Evolutionary conservation across 805 yeast species (phyloP).

Genomic region (Saturnispora quitensis): DNA sequence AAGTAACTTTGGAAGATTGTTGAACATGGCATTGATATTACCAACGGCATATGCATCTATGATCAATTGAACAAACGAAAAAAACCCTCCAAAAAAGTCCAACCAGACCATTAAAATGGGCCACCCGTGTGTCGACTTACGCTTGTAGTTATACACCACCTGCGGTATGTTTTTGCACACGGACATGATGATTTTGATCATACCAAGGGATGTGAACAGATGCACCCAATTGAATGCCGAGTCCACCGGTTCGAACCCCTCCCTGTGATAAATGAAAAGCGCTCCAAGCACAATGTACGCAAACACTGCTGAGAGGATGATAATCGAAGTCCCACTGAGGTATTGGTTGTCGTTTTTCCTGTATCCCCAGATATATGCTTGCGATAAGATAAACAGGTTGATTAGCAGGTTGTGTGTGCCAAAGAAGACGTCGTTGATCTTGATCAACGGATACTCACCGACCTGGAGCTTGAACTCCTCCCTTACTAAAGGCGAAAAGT

Average conservation of each 20-base stretch:
- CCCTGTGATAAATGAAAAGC: slow-evolving; percentile 10
- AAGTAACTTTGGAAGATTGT: slow-evolving; percentile 27
- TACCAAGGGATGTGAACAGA: slow-evolving; percentile 26
- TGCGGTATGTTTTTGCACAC: slow-evolving; percentile 31
- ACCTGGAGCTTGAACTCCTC: slow-evolving; percentile 23
- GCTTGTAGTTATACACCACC: slow-evolving; percentile 24
- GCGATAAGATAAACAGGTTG: slow-evolving; percentile 23
- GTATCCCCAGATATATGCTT: slow-evolving; percentile 28
- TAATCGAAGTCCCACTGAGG: slow-evolving; percentile 18
- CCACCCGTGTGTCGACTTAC: slow-evolving; percentile 32
- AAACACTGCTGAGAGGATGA: slow-evolving; percentile 13
- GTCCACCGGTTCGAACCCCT: slow-evolving; percentile 9
- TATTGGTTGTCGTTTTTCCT: slow-evolving; percentile 27
- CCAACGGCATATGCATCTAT: slow-evolving; percentile 23
- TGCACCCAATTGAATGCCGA: slow-evolving; percentile 25
- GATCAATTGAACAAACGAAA: slow-evolving; percentile 24
- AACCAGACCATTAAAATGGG: slow-evolving; percentile 29
- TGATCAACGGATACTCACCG: slow-evolving; percentile 24
- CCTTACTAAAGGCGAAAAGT: slow-evolving; percentile 18
- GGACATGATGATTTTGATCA: slow-evolving; percentile 27
- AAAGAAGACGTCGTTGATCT: slow-evolving; percentile 26
- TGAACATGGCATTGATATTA: slow-evolving; percentile 20
- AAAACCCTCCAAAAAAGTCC: slow-evolving; percentile 24
- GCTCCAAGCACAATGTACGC: slow-evolving; percentile 11
- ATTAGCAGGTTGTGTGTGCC: slow-evolving; percentile 24